Evolutionary conservation across 495 filamentous ascomycete species (phyloP).

Genomic region (Pyronema omphalodes): DNA sequence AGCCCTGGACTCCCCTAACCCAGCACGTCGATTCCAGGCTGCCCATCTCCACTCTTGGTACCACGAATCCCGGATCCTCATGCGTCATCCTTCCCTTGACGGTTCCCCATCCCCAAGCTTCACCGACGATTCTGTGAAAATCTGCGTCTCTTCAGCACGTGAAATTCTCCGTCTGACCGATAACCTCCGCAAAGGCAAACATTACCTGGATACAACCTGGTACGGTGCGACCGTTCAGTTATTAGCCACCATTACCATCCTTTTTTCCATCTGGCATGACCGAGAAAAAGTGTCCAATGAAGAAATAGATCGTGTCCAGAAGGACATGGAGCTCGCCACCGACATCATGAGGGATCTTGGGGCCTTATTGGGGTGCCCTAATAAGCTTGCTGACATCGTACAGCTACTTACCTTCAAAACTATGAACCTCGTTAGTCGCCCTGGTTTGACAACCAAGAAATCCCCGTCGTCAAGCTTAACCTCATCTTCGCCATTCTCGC

Average conservation of each 20-base stretch:
- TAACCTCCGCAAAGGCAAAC: constrained; percentile 37
- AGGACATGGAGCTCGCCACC: constrained; percentile 53
- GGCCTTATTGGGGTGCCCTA: constrained; percentile 31
- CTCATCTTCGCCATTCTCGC: not conserved
- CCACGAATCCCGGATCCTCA: constrained; percentile 31
- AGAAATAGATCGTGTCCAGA: constrained; percentile 37
- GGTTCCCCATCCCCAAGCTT: constrained; percentile 40
- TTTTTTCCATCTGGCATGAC: constrained; percentile 52
- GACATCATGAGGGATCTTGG: constrained; percentile 47
- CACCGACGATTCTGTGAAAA: constrained; percentile 43
- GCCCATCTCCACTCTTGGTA: constrained; percentile 31
- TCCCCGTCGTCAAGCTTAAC: not conserved
- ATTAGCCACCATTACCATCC: constrained; percentile 50
- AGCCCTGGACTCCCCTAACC: constrained; percentile 28
- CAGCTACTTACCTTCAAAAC: constrained; percentile 21
- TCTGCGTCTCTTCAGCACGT: constrained; percentile 47
- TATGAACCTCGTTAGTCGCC: constrained; percentile 20
- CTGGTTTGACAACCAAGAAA: constrained; percentile 15
- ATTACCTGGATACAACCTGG: constrained; percentile 69
- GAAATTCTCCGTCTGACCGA: constrained; percentile 42
- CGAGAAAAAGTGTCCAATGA: constrained; percentile 35
- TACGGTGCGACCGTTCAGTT: constrained; percentile 52
- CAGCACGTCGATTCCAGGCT: constrained; percentile 33
- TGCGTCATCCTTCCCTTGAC: constrained; percentile 57
- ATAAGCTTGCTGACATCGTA: constrained; percentile 19